phyloP scores from a whole-genome alignment of 23 red algal species.

The Gracilaria domingensis region DNA sequence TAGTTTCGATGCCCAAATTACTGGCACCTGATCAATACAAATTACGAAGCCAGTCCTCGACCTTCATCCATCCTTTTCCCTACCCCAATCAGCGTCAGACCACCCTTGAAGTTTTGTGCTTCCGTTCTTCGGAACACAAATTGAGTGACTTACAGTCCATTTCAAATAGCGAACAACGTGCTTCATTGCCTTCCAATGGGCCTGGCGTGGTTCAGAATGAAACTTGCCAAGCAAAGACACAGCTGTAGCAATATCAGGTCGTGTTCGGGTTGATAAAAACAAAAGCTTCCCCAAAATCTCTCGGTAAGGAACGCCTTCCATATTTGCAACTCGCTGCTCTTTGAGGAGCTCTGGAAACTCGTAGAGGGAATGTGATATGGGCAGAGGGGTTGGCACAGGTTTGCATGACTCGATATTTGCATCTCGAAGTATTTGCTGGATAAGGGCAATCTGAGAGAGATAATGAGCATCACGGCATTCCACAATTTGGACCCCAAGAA shows the following conservation, averaged over 20 bases:
- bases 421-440: constrained; percentile 5
- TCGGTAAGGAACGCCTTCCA: constrained; percentile 25
- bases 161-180: neutral
- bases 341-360: neutral
- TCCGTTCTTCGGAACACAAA: neutral
- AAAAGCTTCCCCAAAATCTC: constrained; percentile 33
- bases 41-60: neutral
- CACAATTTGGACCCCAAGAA: neutral
- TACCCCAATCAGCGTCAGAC: constrained; percentile 25
- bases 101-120: neutral
- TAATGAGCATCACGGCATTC: neutral
- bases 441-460: constrained; percentile 2
- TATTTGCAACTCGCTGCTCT: neutral
- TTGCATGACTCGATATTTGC: constrained; percentile 21
- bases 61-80: neutral
- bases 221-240: constrained; percentile 40
- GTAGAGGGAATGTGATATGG: constrained; percentile 26
- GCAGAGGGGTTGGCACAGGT: neutral
- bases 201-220: neutral
- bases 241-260: constrained; percentile 33
- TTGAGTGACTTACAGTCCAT: neutral
- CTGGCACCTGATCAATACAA: neutral
- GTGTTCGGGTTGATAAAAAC: constrained; percentile 21
- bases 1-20: constrained; percentile 44
- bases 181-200: constrained; percentile 35